These are phyloP conservation scores for Suhomyces sp. DNA, from an alignment of 805 yeast species.

Conservation along the genomic window DNA sequence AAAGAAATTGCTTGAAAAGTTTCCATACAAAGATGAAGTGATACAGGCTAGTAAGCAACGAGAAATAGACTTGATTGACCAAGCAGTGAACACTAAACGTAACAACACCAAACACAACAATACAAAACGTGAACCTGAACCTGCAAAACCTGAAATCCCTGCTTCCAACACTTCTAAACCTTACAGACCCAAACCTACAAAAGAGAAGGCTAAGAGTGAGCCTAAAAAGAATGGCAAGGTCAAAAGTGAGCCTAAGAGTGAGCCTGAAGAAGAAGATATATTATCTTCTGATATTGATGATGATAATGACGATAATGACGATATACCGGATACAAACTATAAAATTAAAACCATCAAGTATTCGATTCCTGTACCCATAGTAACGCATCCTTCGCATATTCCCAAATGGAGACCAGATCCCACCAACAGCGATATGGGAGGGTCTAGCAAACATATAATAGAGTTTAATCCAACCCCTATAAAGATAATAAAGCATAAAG, in stretches of 20 bases:
- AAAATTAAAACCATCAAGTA: constrained; percentile 28
- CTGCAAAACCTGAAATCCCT: neutral
- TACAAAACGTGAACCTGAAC: neutral
- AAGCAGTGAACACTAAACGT: neutral
- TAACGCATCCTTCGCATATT: constrained; percentile 45
- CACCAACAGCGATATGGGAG: constrained; percentile 15
- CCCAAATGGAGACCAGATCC: constrained; percentile 38
- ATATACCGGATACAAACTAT: constrained; percentile 13
- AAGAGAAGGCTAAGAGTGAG: neutral
- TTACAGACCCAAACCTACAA: neutral
- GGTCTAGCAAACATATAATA: constrained; percentile 17
- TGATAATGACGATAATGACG: constrained; percentile 5
- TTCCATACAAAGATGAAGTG: constrained; percentile 35
- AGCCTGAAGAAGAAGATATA: neutral
- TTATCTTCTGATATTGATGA: neutral
- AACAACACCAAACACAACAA: neutral
- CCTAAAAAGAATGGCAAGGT: neutral
- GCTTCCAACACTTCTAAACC: neutral
- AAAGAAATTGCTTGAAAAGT: constrained; percentile 25
- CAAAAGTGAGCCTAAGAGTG: neutral
- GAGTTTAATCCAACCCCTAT: constrained; percentile 29
- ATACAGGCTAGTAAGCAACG: constrained; percentile 17
- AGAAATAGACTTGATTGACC: constrained; percentile 19
- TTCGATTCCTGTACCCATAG: constrained; percentile 32
- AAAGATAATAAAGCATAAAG: constrained; percentile 16